These are phyloP conservation scores for Paracamarosporium sp. DNA, from an alignment of 2,329 filamentous ascomycete species.

Conservation along the genomic window DNA sequence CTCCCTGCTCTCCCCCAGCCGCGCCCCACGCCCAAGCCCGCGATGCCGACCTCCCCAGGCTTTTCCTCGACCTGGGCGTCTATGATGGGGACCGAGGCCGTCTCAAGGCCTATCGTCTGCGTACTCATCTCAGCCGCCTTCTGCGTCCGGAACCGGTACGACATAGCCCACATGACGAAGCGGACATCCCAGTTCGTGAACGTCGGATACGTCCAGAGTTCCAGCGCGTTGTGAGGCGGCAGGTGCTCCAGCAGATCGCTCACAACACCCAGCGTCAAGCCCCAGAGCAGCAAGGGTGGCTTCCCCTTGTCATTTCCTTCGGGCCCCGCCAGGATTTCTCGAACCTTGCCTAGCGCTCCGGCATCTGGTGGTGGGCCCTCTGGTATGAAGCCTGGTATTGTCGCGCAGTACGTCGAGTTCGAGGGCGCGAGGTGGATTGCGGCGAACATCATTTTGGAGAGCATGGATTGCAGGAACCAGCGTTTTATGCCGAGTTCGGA, in stretches of 20 bases:
- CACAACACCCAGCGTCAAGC: slow-evolving; percentile 70
- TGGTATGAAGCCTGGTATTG: slow-evolving; percentile 58
- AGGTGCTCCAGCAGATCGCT: slow-evolving; percentile 72
- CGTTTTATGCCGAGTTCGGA: slow-evolving; percentile 62
- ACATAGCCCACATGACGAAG: slow-evolving; percentile 65
- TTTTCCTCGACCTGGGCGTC: slow-evolving; percentile 27
- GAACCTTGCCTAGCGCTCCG: slow-evolving; percentile 17
- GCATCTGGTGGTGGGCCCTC: slow-evolving; percentile 19
- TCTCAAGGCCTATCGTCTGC: slow-evolving; percentile 20
- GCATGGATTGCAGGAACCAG: slow-evolving; percentile 61
- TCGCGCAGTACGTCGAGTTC: slow-evolving; percentile 65
- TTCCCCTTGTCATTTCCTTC: slow-evolving; percentile 38
- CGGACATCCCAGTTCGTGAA: slow-evolving; percentile 70
- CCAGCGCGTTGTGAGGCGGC: slow-evolving; percentile 67
- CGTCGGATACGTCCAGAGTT: slow-evolving; percentile 72
- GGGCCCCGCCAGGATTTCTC: slow-evolving; percentile 23
- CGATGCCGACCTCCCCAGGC: slow-evolving; percentile 53
- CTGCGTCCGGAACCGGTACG: slow-evolving; percentile 58
- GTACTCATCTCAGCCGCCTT: slow-evolving; percentile 41
- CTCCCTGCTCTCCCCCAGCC: slow-evolving; percentile 44
- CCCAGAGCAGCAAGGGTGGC: slow-evolving; percentile 70
- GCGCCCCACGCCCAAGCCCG: slow-evolving; percentile 52
- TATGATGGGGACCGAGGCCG: slow-evolving; percentile 21
- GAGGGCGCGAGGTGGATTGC: slow-evolving; percentile 68
- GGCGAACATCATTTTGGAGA: slow-evolving; percentile 73